phyloP scores from a whole-genome alignment of 1,139 yeast species.

The Debaryomyces coudertii region DNA sequence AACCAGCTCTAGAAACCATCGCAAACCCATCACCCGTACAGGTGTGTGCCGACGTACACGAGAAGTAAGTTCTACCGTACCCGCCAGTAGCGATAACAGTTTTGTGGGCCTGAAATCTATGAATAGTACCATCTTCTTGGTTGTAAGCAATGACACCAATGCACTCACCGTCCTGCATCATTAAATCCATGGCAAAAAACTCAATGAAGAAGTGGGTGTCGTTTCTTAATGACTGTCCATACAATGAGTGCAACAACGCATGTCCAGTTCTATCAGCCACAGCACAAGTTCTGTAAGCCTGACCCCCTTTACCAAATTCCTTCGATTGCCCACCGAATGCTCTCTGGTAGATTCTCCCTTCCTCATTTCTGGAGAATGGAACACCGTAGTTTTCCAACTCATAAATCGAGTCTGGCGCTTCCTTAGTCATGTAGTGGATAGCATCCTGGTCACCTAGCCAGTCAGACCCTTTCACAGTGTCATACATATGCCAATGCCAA shows the following conservation, averaged over 20 bases:
- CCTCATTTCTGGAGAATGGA: conserved; percentile 96
- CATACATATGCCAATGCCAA: conserved; percentile 99
- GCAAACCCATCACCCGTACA: conserved; percentile 99
- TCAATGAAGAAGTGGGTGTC: conserved; percentile 98
- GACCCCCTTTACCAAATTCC: conserved; percentile 97
- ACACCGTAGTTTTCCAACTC: conserved; percentile 98
- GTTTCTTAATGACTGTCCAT: conserved; percentile 95
- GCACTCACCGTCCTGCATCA: conserved; percentile 95
- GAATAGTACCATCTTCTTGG: conserved; percentile 98
- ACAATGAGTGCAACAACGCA: conserved; percentile 91
- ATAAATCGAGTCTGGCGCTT: conserved; percentile 94
- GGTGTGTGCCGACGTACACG: conserved; percentile 98
- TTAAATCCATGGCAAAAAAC: conserved; percentile 91
- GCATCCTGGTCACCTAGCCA: conserved; percentile 99
- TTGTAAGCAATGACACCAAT: conserved; percentile 97
- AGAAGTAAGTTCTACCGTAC: conserved; percentile 97
- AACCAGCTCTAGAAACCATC: conserved; percentile 98
- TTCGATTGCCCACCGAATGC: conserved; percentile 98
- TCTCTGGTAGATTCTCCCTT: conserved; percentile 96
- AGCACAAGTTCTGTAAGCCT: conserved; percentile 98
- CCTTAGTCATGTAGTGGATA: conserved; percentile 98
- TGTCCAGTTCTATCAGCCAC: conserved; percentile 99
- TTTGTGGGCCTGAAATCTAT: conserved; percentile 95
- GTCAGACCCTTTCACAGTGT: conserved; percentile 99
- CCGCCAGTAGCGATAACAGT: conserved; percentile 99